Evolutionary conservation across 2,329 filamentous ascomycete genomes (phyloP), one percentile per base, ranked within the genome.

Genomic region (Fusarium scirpi): DNA sequence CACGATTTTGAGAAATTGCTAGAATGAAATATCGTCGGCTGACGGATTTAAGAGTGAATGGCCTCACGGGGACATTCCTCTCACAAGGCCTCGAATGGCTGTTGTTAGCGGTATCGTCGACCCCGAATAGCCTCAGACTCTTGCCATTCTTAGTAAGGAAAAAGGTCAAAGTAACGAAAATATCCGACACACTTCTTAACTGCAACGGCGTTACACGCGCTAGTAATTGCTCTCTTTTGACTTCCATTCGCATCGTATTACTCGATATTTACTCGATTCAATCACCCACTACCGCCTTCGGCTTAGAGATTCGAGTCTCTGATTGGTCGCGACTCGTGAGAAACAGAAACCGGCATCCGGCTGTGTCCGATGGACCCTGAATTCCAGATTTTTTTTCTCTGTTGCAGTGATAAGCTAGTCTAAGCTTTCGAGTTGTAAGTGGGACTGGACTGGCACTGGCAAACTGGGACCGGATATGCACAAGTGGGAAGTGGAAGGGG

Each of bases 221-320:
- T 25, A 53, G 27, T 27, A 25, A 27, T 16, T 6, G 9, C 38
- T 20, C 34, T 29, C 24, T 27, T 52, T 27, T 27, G 24, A 13
- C 12, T 20, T 25, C 18, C 18, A 46, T 40, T 44, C 16, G 9
- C 45, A 71, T 48, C 40, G 45, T 45, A 76, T 82, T 82, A 82
- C 80, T 81, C 80, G 79, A 82, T 80, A 49, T 72, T 83, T 83
- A 83, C 81, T 84, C 82, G 82, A 84, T 83, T 64, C 71, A 82
- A 84, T 82, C 77, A 78, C 76, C 67, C 41, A 73, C 54, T 59
- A 48, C 69, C 38, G 46, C 67, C 65, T 53, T 59, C 65, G 60
- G 73, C 49, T 15, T 43, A 52, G 56, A 57, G 58, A 41, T 22
- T 29, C 53, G 25, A 44, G 48, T 15, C 20, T 57, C 44, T 75